Evolutionary conservation across 495 filamentous ascomycete species (phyloP), one percentile per base, ranked within the genome.

Genomic region (Penicillium parvum): DNA sequence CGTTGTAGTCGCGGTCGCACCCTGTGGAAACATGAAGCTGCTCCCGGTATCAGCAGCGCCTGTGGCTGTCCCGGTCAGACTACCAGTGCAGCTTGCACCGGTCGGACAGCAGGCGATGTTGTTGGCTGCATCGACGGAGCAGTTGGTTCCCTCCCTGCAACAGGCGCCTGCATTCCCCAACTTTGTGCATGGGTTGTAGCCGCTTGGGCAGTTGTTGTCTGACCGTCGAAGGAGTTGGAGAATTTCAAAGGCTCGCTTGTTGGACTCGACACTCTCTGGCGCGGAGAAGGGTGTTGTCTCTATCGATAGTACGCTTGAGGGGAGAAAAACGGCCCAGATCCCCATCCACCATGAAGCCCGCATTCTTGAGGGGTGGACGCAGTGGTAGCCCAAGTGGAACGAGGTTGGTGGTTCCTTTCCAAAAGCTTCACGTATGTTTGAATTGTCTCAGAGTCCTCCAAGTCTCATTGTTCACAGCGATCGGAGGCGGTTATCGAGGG

Each of bases 51-150:
- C 58, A 3, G 52, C 49, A 3, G 54, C 37, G 10, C 39, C 53
- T 6, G 61, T 63, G 14, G 54, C 58, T 34, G 61, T 49, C 4
- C 43, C 62, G 1, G 60, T 65, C 10, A 85, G 60, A 9, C 66
- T 77, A 3, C 83, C 83, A 0, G 79, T 85, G 53, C 83, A 86
- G 23, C 62, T 75, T 25, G 76, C 75, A 27, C 76, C 73, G 8
- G 61, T 68, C 5, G 80, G 79, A 60, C 83, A 86, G 61, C 83
- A 86, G 21, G 81, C 83, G 42, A 84, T 73, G 43, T 83, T 73
- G 46, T 76, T 65, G 14, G 74, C 77, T 21, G 56, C 57, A 55
- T 86, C 83, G 19, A 64, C 61, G 14, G 78, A 73, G 56, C 83
- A 86, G 23, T 65, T 65, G 9, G 76, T 68, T 29, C 66, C 70